Base-by-base conservation (phyloP, 352 stramenopile genomes). In the Phytopythium litorale region DNA sequence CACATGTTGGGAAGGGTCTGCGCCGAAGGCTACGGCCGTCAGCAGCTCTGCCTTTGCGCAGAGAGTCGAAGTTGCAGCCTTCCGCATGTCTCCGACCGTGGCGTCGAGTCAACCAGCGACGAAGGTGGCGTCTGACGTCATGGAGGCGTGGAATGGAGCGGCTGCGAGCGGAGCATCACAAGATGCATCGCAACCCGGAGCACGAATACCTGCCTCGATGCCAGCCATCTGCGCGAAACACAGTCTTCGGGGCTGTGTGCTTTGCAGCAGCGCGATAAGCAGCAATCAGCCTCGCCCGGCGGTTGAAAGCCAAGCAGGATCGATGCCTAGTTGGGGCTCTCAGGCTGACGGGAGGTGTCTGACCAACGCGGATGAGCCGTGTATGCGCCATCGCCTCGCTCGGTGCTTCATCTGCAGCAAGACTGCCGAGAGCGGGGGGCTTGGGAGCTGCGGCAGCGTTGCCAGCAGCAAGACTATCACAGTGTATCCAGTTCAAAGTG, bases 401-500 rank as follows among this genome's bases (percentile, higher is more conserved):
- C 65, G 72, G n/a, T 91, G 81, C 56, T 91, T 91, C 62, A 80
- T 91, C 50, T 91, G 81, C 52, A 67, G 64, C 13, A 82, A 82
- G 16, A 35, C 18, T 19, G 51, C 3, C n/a, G 35, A n/a, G 7
- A 28, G 9, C 40, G 55, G n/a, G 18, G 15, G 23, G 13, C 18
- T 15, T 21, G 28, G 23, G 11, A 53, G 11, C 11, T 35, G 23
- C 11, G 23, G 12, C 15, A 53, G 25, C 23, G 23, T 5, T 56
- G 28, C 2, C 33, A 33, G 43, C 33, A 19, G 42, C 35, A 9
- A 55, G 23, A 11, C 64, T 7, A 15, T 50, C 8, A 28, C 21
- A 7, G 43, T 33, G 35, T 53, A n/a, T 54, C 49, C 46, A 21
- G 55, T 3, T 12, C 30, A 70, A 13, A 58, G 32, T 38, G 16